Base-by-base conservation (phyloP, 208 protist species). In the Ichthyophonus hoferi region DNA sequence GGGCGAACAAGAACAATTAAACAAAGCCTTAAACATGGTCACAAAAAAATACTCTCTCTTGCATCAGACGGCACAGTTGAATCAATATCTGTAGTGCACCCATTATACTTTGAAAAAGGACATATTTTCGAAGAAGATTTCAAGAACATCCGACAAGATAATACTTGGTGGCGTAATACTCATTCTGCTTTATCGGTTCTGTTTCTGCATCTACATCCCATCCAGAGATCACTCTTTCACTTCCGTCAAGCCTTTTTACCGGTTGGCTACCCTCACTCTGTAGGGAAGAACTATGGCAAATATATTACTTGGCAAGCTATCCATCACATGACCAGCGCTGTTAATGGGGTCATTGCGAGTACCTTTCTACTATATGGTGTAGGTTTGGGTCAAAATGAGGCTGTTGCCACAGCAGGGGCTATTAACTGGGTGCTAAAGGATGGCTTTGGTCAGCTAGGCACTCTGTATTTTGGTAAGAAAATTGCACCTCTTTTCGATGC, bases 331-430 rank as follows among this genome's bases (percentile, higher is more conserved):
- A 38, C 81, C 39, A 41, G n/a, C 0, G 39, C n/a, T 58, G 81
- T 85, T 0, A 85, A 85, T 34, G 81, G 81, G 12, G 81, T 85
- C 12, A 7, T 85, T 31, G 81, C 81, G 33, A 41, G n/a, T 85
- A 85, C 81, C 7, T 85, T 85, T 85, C 40, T 85, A n/a, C 38
- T 85, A 17, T 85, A 85, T 50, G 81, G 81, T 50, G 81, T 85
- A n/a, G 81, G 81, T 3, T 50, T 85, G 40, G 81, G 81, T 34
- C n/a, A 37, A 38, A 58, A 31, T 34, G 50, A 24, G 14, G 81
- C 81, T n/a, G 39, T 37, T n/a, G n/a, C 81, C 38, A 38, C 38
- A 3, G 81, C 81, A 31, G 81, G 81, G 7, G 81, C 81, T 37
- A 50, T 85, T 7, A 85, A 85, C 38, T 85, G 81, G 81, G 81